Evolutionary conservation across 345 rosid species (phyloP), one percentile per base, ranked within the genome.

Genomic region (Murraya koenigii): DNA sequence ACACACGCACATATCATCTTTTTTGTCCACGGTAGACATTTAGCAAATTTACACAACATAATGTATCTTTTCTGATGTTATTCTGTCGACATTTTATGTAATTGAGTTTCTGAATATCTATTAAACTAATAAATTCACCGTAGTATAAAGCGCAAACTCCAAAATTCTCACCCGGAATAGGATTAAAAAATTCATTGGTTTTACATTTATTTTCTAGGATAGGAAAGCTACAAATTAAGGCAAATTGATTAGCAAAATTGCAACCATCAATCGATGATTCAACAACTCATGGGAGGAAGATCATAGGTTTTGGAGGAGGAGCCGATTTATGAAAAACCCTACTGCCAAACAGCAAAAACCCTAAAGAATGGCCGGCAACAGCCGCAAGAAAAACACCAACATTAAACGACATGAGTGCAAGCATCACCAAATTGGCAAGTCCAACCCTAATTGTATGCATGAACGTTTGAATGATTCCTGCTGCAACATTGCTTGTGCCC

Each of bases 371-470:
- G 0, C 91, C 91, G 2, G 80, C 87, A n/a, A 88, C 70, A 0
- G 86, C 84, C 13, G 30, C 77, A 44, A 88, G 52, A 35, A 86
- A 78, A 52, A 88, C 85, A 4, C 88, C 90, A 1, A 80, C 86
- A 11, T 88, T 88, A 62, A 82, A 88, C 7, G 90, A 85, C 90
- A 88, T 88, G 22, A 88, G 80, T 7, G 84, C 87, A 38, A 88
- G 79, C 89, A 88, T 86, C 60, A 85, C 78, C 79, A 82, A 8
- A 25, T 85, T 84, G 11, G 82, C 72, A 44, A 82, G 66, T 33
- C 87, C 85, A 39, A 82, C 83, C 75, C 87, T 74, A 4, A 82
- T 33, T 10, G 72, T 68, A 62, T 82, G 76, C 80, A 81, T n/a
- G 1, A 81, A 14, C 7, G 86, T 84, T 66, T 84, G 86, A 39